Evolutionary conservation across 139 green algal species (phyloP).

Genomic region (Haematococcus sp.): DNA sequence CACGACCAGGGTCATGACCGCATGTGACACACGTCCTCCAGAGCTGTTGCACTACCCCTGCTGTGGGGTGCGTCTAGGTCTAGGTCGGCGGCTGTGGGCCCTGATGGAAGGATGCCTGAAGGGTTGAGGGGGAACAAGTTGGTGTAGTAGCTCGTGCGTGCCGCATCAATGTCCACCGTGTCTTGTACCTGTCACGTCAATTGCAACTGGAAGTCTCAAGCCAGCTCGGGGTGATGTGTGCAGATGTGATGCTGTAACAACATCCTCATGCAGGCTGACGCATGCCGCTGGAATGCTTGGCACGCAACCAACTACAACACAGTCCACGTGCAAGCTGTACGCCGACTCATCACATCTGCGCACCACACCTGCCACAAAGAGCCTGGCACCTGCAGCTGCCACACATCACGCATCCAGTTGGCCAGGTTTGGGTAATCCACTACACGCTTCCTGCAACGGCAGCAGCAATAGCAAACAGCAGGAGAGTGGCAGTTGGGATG

Average conservation of each 20-base stretch:
- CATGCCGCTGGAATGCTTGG: no score
- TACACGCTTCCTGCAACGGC: conserved; percentile 37
- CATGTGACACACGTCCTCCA: conserved; percentile 23
- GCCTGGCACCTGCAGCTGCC: conserved; percentile 51
- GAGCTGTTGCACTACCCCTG: conserved; percentile 3
- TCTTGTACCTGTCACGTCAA: conserved; percentile 56
- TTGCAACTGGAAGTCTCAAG: no score
- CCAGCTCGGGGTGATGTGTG: no score
- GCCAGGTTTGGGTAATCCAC: conserved; percentile 75
- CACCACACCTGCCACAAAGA: conserved; percentile 48
- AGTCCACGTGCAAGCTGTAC: no score
- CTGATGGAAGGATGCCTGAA: conserved; percentile 76
- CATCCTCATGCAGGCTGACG: no score
- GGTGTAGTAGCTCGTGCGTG: conserved; percentile 70
- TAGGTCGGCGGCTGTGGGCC: conserved; percentile 55
- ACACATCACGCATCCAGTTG: conserved; percentile 83
- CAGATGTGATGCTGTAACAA: no score
- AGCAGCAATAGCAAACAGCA: no score
- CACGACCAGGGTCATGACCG: no score
- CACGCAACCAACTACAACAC: no score
- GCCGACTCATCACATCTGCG: no score
- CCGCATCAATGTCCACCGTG: conserved; percentile 80
- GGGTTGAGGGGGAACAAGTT: conserved; percentile 94
- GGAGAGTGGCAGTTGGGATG: no score
- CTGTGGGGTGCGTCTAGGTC: conserved; percentile 19